A percentile compares a stretch with the other conserved stretches of the same genome.
Conservation (phyloP, 202 grass and related monocot genomes). For the Elaeis oleifera region DNA sequence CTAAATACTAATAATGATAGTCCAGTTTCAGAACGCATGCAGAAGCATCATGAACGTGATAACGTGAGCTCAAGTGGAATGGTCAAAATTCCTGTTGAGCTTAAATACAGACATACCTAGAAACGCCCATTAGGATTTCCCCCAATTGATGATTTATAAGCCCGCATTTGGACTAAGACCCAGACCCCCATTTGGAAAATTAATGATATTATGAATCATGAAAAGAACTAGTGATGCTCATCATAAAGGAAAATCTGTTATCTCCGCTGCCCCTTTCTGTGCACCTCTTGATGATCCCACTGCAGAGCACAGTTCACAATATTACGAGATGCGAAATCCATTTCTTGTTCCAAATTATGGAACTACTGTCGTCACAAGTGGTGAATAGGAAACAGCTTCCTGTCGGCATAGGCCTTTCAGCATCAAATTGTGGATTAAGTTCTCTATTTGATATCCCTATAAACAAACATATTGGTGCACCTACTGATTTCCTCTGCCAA, state of each 20-base stretch:
- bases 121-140: conserved; percentile 11
- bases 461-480: conserved; percentile 10
- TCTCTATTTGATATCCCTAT: neutral
- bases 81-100: conserved; percentile 8
- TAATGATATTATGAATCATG: conserved; percentile 2
- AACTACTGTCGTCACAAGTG: neutral
- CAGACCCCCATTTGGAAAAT: conserved; percentile 2
- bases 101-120: conserved; percentile 18
- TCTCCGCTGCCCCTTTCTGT: conserved; percentile 12
- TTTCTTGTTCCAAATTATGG: neutral
- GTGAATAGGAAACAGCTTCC: conserved; percentile 5
- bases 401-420: neutral
- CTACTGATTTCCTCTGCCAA: conserved; percentile 18
- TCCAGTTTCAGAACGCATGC: conserved; percentile 25
- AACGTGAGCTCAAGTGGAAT: conserved; percentile 21
- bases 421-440: neutral
- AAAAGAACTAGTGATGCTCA: conserved; percentile 25
- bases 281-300: neutral
- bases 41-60: conserved; percentile 9
- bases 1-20: neutral
- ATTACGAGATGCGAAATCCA: neutral
- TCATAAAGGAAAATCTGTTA: conserved; percentile 37
- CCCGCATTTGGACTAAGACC: neutral
- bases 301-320: neutral
- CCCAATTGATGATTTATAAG: conserved; percentile 8